Conservation (phyloP, 108 stramenopile species). For the Ochromonas danica region DNA sequence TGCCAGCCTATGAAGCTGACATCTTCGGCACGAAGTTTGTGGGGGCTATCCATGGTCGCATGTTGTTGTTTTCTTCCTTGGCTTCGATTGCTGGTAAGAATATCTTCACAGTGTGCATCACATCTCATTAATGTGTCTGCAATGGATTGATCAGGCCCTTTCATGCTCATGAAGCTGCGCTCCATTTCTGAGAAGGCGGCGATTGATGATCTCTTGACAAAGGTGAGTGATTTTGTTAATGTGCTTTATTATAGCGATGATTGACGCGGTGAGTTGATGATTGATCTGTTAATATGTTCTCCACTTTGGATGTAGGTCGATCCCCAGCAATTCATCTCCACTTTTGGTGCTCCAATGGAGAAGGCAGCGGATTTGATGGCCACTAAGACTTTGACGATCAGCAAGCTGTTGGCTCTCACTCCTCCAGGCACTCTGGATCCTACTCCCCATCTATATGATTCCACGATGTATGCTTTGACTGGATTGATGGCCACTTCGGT, state of each 20-base stretch:
- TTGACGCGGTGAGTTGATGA: too few relatives aligned
- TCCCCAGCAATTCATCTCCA: not conserved
- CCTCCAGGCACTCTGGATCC: slow-evolving; percentile 71
- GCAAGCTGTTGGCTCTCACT: slow-evolving; percentile 63
- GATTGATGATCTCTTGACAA: slow-evolving; percentile 62
- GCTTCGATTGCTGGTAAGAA: slow-evolving; percentile 50
- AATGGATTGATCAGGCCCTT: slow-evolving; percentile 52
- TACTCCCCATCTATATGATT: slow-evolving; percentile 73
- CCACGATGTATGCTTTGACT: slow-evolving; percentile 68
- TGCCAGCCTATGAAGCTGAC: slow-evolving; percentile 81
- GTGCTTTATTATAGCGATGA: slow-evolving; percentile 61
- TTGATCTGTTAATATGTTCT: too few relatives aligned
- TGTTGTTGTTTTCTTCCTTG: slow-evolving; percentile 64
- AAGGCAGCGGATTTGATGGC: slow-evolving; percentile 25
- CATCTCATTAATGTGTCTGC: not conserved
- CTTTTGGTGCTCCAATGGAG: slow-evolving; percentile 35
- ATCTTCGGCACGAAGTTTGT: slow-evolving; percentile 72
- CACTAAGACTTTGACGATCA: slow-evolving; percentile 68
- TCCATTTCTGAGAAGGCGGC: slow-evolving; percentile 57
- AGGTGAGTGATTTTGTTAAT: slow-evolving; percentile 64
- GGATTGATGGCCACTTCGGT: slow-evolving; percentile 62
- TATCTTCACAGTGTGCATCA: not conserved
- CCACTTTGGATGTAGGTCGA: too few relatives aligned
- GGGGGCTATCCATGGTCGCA: slow-evolving; percentile 73
- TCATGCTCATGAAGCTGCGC: slow-evolving; percentile 67